These are phyloP conservation scores for Pythium aphanidermatum DNA, from an alignment of 352 stramenopile genomes.

Conservation along the genomic window DNA sequence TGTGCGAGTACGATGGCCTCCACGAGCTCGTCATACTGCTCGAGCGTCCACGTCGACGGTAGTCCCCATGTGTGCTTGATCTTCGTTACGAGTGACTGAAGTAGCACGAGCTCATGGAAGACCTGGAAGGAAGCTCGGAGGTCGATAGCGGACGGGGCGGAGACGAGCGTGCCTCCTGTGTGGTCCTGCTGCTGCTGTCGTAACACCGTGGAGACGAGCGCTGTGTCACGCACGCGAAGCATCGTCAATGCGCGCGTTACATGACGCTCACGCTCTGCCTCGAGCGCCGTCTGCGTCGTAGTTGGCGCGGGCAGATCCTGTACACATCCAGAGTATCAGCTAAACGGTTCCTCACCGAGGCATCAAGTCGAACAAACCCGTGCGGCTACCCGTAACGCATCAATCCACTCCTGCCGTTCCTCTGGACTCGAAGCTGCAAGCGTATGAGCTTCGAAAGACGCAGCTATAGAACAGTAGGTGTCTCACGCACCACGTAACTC, in stretches of 20 bases:
- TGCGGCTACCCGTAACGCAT: slow-evolving; percentile 41
- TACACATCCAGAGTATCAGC: too few relatives aligned
- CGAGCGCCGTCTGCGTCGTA: slow-evolving; percentile 12
- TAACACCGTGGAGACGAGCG: slow-evolving; percentile 20
- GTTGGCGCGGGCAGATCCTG: slow-evolving; percentile 2
- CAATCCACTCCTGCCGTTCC: slow-evolving; percentile 60
- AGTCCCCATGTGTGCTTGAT: slow-evolving; percentile 39
- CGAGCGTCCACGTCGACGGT: slow-evolving; percentile 37
- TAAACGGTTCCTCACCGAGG: too few relatives aligned
- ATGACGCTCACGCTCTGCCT: slow-evolving; percentile 50
- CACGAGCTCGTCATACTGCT: slow-evolving; percentile 59
- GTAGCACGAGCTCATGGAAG: slow-evolving; percentile 58
- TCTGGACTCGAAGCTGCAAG: slow-evolving; percentile 29
- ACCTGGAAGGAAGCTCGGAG: slow-evolving; percentile 61
- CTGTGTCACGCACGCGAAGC: slow-evolving; percentile 23
- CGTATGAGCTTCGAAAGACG: not conserved
- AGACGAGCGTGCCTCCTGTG: not conserved
- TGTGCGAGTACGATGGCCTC: slow-evolving; percentile 50
- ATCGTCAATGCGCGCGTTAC: slow-evolving; percentile 19
- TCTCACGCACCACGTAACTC: slow-evolving; percentile 56
- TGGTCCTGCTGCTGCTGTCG: slow-evolving; percentile 3
- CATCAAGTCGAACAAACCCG: slow-evolving; percentile 34
- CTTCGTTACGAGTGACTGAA: slow-evolving; percentile 47
- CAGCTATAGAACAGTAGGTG: too few relatives aligned
- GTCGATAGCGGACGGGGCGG: slow-evolving; percentile 25